Base-by-base conservation (phyloP, 257 asterid genomes). In the Marsdenia floribunda region DNA sequence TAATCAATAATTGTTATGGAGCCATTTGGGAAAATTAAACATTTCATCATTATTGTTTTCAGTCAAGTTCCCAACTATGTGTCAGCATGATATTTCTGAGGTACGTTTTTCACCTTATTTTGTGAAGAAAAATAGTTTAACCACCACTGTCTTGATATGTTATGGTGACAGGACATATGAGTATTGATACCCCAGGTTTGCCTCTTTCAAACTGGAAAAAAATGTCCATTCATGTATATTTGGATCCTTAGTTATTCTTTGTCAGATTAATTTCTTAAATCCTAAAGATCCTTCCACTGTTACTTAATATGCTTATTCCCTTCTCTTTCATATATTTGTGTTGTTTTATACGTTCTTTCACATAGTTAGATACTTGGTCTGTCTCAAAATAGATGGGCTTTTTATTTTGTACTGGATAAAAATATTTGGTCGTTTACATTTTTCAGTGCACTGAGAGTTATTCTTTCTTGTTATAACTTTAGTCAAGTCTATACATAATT, bases 201-300 rank as follows among this genome's bases (percentile, higher is more conserved):
- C 35, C 37, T 19, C 2, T 46, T 49, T 3, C 19, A n/a, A 5
- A 54, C 21, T 4, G 65, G 38, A 15, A 47, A 19, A 26, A 47
- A 19, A 21, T 72, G 57, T 55, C 35, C n/a, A 18, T 26, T 70
- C 22, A 70, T 55, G 35, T 72, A 57, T 72, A n/a, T 37, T 55
- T 42, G 15, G 47, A 15, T 38, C n/a, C 38, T 18, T 22, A 2
- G 0, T 13, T 72, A 10, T 12, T 13, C 33, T 14, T 53, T 33
- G 22, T 37, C 42, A 10, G 26, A 35, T 21, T 58, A 21, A n/a
- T 8, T 15, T 5, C 54, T 18, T 40, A 6, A 10, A 18, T 53
- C 22, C 72, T 33, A 15, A 53, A 44, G 42, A 38, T 54, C 49
- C 47, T 58, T 26, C 21, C 19, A 21, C 60, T 70, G 5, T 12